Base-by-base conservation (phyloP, 1,139 yeast genomes). In the Scheffersomyces segobiensis region DNA sequence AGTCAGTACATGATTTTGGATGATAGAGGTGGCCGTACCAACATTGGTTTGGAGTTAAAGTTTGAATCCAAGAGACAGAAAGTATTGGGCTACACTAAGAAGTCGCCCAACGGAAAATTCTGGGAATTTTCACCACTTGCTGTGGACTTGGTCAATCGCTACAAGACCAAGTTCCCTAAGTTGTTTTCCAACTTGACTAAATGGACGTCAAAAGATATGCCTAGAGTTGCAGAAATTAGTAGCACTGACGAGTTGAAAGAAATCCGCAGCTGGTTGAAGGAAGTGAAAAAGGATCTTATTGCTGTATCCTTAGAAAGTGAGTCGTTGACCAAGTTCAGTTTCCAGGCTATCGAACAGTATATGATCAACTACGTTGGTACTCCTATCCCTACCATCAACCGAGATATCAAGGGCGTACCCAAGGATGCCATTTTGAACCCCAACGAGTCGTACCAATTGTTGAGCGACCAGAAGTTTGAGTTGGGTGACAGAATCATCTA, bases 401-500 rank as follows among this genome's bases (percentile, higher is more conserved):
- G 84, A 65, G 89, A 86, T 59, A 81, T 93, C 62, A 88, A 86
- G 63, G 92, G 93, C 55, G 96, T 93, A 61, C 98, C 98, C 53
- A 83, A 90, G 58, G 87, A 85, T 55, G 98, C 98, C 0, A 82
- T 95, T 42, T 79, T 96, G 62, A 87, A 89, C 63, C 96, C 98
- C 7, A 77, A 84, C 53, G 86, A 83, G 54, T 91, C 97, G 0
- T 85, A 85, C 68, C 88, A 89, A 67, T 80, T 88, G 63, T 81
- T 96, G 65, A 84, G 89, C 61, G 82, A 84, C 55, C 99, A 96
- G 76, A 77, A 81, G 55, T 96, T 95, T 69, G 84, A 84, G 49
- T 80, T 96, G 49, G 99, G 99, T 65, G 98, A 95, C 69, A 85
- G 99, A 60, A 91, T 96, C 49, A 85, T 91, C 46, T 93, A 91